Percentiles rank a stretch among this genome's conserved stretches.
Evolutionary conservation across 1,284 basidiomycete genomes (phyloP).

Genomic region (Apiotrichum siamense): DNA sequence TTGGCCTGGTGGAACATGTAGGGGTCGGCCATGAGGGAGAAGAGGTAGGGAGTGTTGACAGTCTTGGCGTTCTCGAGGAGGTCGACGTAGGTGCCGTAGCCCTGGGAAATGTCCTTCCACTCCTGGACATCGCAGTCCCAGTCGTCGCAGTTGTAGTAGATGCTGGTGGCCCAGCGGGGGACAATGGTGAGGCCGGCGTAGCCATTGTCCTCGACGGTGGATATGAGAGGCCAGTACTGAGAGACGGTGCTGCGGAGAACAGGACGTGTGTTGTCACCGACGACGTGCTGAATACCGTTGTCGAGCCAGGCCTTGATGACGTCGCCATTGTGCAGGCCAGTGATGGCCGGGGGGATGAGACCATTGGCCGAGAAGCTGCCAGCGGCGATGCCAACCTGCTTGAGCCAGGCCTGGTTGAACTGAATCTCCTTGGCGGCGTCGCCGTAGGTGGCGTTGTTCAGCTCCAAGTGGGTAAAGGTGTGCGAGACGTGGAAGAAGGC

Average conservation of each 20-base stretch:
- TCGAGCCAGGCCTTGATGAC: slow-evolving; percentile 8
- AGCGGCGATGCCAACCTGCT: slow-evolving; percentile 2
- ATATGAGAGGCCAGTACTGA: slow-evolving; percentile 4
- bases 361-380: slow-evolving; percentile 1
- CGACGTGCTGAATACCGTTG: slow-evolving; percentile 8
- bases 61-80: slow-evolving; percentile 3
- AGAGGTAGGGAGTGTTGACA: slow-evolving; percentile 4
- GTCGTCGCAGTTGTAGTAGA: slow-evolving; percentile 14
- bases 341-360: slow-evolving; percentile 9
- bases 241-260: not conserved
- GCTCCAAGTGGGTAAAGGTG: slow-evolving; percentile 7
- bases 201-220: slow-evolving; percentile 2
- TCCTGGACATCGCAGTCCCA: slow-evolving; percentile 8
- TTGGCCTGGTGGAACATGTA: slow-evolving; percentile 17
- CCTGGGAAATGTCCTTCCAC: slow-evolving; percentile 6
- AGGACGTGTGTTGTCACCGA: slow-evolving; percentile 11
- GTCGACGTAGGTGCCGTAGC: slow-evolving; percentile 3
- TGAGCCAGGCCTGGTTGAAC: slow-evolving; percentile 12
- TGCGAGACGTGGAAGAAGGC: slow-evolving; percentile 8
- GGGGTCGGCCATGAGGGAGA: slow-evolving; percentile 5
- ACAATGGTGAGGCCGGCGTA: slow-evolving; percentile 5
- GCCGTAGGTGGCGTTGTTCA: slow-evolving; percentile 7
- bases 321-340: slow-evolving; percentile 12
- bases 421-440: slow-evolving; percentile 8
- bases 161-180: slow-evolving; percentile 6